These are phyloP conservation scores for Lecanicillium sp. DNA, from an alignment of 2,329 filamentous ascomycete species.

Conservation along the genomic window DNA sequence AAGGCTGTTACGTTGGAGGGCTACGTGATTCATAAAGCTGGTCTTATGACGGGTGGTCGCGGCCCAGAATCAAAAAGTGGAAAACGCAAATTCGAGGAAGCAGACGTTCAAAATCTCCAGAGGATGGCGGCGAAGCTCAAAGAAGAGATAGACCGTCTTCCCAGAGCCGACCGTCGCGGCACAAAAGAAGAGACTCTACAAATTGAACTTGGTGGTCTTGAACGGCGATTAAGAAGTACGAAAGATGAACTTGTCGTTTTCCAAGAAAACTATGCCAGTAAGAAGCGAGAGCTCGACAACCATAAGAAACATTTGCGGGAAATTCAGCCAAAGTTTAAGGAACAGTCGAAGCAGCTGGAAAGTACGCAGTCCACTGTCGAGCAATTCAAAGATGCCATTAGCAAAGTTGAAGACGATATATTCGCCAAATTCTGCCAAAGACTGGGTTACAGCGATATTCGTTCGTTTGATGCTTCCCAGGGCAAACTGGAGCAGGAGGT, in stretches of 20 bases:
- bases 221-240: conserved; percentile 63
- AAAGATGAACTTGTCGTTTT: conserved; percentile 71
- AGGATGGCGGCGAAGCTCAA: conserved; percentile 67
- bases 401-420: conserved; percentile 77
- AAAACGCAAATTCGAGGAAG: conserved; percentile 80
- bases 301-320: conserved; percentile 66
- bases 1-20: conserved; percentile 94
- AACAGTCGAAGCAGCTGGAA: conserved; percentile 62
- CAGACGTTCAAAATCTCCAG: conserved; percentile 78
- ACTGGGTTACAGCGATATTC: conserved; percentile 81
- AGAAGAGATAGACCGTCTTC: conserved; percentile 70
- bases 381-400: conserved; percentile 55
- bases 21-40: conserved; percentile 94
- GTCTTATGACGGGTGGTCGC: conserved; percentile 92
- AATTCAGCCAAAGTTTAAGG: conserved; percentile 66
- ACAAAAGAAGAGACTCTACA: conserved; percentile 74
- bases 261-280: conserved; percentile 75
- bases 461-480: conserved; percentile 88
- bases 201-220: conserved; percentile 69
- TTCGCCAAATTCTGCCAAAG: conserved; percentile 80
- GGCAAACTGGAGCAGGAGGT: conserved; percentile 87
- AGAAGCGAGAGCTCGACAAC: conserved; percentile 71
- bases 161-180: conserved; percentile 67
- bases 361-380: conserved; percentile 41
- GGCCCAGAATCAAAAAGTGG: conserved; percentile 65